These are phyloP conservation scores for Galeopsis tetrahit DNA, from an alignment of 257 asterid genomes.

Conservation along the genomic window DNA sequence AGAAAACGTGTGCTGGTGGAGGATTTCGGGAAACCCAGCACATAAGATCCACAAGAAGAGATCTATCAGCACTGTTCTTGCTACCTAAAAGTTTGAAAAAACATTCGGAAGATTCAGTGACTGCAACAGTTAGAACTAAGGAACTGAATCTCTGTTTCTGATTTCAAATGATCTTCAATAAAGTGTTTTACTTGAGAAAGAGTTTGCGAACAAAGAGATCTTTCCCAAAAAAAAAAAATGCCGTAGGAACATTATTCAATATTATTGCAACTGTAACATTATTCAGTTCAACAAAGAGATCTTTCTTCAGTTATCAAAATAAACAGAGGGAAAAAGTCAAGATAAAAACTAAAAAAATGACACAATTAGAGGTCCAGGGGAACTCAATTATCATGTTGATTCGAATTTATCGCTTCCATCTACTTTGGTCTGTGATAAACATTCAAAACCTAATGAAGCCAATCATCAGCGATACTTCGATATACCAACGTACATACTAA, in stretches of 20 bases:
- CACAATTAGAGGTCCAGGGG: not conserved
- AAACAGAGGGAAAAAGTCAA: not conserved
- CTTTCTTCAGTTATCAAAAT: not conserved
- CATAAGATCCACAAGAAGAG: constrained; percentile 92
- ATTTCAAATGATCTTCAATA: not conserved
- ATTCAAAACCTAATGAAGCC: not conserved
- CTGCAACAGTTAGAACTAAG: constrained; percentile 13
- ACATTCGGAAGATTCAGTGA: not conserved
- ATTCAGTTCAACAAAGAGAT: not conserved
- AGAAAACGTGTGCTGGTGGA: constrained; percentile 92
- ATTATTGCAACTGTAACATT: not conserved
- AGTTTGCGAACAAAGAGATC: not conserved
- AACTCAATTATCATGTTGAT: not conserved
- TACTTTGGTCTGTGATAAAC: constrained; percentile 7
- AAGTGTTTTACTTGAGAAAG: not conserved
- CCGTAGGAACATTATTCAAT: not conserved
- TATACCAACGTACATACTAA: not conserved
- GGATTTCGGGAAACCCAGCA: constrained; percentile 94
- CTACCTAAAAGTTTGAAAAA: constrained; percentile 57
- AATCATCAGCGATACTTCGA: not conserved
- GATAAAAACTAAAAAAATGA: not conserved
- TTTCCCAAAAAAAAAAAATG: not conserved
- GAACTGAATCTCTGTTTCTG: not conserved
- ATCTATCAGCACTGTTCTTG: constrained; percentile 92
- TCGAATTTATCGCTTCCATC: not conserved